Evolutionary conservation across 2,329 filamentous ascomycete genomes (phyloP), one percentile per base, ranked within the genome.

Genomic region (Xylaria sp.): DNA sequence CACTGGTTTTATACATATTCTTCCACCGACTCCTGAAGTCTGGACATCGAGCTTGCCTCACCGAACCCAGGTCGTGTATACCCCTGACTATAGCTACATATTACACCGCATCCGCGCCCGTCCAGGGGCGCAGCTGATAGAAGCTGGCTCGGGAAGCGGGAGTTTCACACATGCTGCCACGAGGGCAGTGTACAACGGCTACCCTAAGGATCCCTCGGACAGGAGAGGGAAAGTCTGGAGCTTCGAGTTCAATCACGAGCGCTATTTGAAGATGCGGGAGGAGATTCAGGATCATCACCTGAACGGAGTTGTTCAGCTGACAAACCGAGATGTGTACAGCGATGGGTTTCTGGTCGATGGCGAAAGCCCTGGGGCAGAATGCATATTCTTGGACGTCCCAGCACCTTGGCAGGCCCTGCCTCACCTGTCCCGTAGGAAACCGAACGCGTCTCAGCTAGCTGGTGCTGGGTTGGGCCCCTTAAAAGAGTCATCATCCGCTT

Each of bases 1-100:
- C 1, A 87, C 89, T 73, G 93, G 93, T 28, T 96, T 96, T 79
- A 86, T 93, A 59, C 93, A 96, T 80, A 83, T 96, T 20, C 84
- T 96, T 18, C 90, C 90, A 13, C 93, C 93, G 0, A 94, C 92
- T 0, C 92, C 93, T 4, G 93, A 96, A 79, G 85, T 92, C 25
- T 96, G 93, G 93, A 96, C 93, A 0, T 87, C 88, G 64, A 93
- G 91, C 67, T 81, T 96, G 57, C 93, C 93, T 1, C 93, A 96
- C 78, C 86, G 93, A 69, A 96, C 93, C 0, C 93, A 96, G 78
- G 93, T 96, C 46, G 93, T 96, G 63, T 96, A 96, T 79, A 94
- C 92, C 0, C 92, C 92, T 18, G 93, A 96, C 79, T 94, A 94
- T 81, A 94, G 92, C 82, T 96, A 94, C 77, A 89, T 96, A 58